Conservation (phyloP, 2,329 filamentous ascomycete species). For the Penicillium occitanis region DNA sequence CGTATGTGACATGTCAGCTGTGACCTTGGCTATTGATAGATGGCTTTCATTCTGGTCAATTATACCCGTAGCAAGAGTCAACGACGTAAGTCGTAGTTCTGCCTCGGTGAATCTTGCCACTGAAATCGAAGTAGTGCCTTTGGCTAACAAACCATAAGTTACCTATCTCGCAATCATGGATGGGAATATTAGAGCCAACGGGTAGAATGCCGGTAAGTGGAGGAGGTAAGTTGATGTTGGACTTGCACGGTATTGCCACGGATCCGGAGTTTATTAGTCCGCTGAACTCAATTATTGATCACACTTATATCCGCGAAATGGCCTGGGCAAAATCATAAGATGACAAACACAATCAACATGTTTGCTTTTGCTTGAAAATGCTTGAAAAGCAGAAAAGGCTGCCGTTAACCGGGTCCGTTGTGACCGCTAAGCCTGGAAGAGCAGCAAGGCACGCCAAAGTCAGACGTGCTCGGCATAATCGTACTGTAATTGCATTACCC, state of each 20-base stretch:
- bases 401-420: not conserved
- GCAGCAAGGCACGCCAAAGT: not conserved
- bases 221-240: not conserved
- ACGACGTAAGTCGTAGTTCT: not conserved
- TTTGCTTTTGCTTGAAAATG: not conserved
- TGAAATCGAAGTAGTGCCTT: not conserved
- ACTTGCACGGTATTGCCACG: not conserved
- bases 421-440: slow-evolving; percentile 6
- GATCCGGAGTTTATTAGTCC: slow-evolving; percentile 4
- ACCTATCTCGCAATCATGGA: not conserved
- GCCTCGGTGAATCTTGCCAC: slow-evolving; percentile 2
- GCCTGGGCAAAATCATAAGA: not conserved
- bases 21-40: not conserved
- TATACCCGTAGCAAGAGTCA: not conserved
- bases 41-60: not conserved
- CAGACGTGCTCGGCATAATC: not conserved
- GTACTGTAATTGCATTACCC: slow-evolving; percentile 1
- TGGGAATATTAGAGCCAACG: not conserved
- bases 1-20: slow-evolving; percentile 2
- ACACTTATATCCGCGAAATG: not conserved
- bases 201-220: not conserved
- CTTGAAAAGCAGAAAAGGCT: not conserved
- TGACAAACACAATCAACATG: not conserved
- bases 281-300: slow-evolving; percentile 7
- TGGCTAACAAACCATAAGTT: not conserved